phyloP scores from a whole-genome alignment of 345 rosid species.

The Punica granatum region DNA sequence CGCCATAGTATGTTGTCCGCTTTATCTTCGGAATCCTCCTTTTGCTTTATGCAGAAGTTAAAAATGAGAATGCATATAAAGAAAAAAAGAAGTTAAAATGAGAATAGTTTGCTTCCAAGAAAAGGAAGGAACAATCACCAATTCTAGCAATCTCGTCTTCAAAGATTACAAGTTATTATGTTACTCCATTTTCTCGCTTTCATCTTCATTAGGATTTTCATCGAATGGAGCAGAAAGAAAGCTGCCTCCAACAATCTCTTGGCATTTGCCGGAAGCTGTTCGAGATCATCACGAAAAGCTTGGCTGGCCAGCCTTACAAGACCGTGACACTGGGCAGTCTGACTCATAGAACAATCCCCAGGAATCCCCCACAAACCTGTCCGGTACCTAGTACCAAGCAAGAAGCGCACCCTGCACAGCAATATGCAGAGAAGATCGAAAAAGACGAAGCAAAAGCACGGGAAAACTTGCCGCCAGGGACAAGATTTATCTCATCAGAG shows the following conservation, averaged over 20 bases:
- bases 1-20: background rate
- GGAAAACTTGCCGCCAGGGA: background rate
- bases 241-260: constrained; percentile 12
- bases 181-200: background rate
- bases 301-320: constrained; percentile 25
- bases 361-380: background rate
- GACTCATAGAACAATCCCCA: background rate
- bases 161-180: background rate
- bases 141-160: background rate
- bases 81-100: background rate
- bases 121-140: constrained; percentile 24
- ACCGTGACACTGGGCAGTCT: constrained; percentile 23
- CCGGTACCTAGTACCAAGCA: background rate
- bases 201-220: background rate
- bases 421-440: background rate
- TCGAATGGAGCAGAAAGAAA: constrained; percentile 27
- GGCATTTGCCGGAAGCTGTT: constrained; percentile 32
- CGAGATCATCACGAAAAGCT: constrained; percentile 21
- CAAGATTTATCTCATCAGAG: background rate
- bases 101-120: constrained; percentile 7
- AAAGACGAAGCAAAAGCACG: background rate
- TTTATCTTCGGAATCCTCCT: background rate
- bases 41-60: background rate
- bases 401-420: background rate
- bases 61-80: background rate